Evolutionary conservation across 257 asterid species (phyloP).

Genomic region (Gentiana straminea): DNA sequence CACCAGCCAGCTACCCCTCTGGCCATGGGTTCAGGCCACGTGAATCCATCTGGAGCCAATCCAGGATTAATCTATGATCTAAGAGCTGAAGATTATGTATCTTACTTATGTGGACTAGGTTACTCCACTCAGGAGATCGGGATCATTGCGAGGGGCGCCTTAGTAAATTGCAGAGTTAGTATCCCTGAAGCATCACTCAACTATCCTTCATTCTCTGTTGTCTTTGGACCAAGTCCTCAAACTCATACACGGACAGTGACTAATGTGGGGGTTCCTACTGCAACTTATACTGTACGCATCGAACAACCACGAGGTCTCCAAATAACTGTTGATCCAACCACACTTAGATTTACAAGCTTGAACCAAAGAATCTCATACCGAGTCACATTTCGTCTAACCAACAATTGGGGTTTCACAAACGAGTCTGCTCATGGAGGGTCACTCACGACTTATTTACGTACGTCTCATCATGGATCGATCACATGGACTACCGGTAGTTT

Average conservation of each 20-base stretch:
- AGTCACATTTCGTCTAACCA: slow-evolving; percentile 4
- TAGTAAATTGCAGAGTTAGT: not conserved
- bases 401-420: too few relatives aligned
- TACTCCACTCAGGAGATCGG: slow-evolving; percentile 7
- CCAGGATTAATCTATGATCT: slow-evolving; percentile 13
- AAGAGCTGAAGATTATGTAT: slow-evolving; percentile 4
- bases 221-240: not conserved
- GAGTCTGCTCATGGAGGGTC: too few relatives aligned
- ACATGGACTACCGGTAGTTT: slow-evolving; percentile 7
- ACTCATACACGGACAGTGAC: slow-evolving; percentile 9
- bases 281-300: slow-evolving; percentile 4
- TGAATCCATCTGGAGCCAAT: slow-evolving; percentile 11
- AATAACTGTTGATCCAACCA: slow-evolving; percentile 4
- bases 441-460: too few relatives aligned
- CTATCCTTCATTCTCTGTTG: slow-evolving; percentile 12
- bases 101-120: slow-evolving; percentile 12
- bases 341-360: not conserved
- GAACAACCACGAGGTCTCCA: slow-evolving; percentile 6
- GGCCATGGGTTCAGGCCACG: slow-evolving; percentile 12
- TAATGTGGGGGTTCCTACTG: slow-evolving; percentile 7
- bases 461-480: slow-evolving; percentile 4
- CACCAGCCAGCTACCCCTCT: slow-evolving; percentile 4
- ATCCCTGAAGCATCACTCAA: slow-evolving; percentile 12
- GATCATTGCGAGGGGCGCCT: not conserved
- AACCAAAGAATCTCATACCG: slow-evolving; percentile 7